Evolutionary conservation across 768 basidiomycete genomes (phyloP), one percentile per base, ranked within the genome.

Genomic region (Exidia glandulosa): DNA sequence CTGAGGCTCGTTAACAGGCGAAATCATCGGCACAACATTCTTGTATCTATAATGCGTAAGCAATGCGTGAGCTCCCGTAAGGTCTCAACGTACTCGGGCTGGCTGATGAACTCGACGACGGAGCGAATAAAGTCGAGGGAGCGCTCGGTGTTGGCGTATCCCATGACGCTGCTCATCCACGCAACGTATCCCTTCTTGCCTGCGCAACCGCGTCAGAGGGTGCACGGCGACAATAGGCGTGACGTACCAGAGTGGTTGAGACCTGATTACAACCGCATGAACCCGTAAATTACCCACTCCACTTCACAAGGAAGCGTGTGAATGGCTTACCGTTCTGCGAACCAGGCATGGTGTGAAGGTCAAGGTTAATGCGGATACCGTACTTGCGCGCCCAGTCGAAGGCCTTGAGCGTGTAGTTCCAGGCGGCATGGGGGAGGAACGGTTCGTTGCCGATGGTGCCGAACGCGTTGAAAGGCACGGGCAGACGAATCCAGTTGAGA

Each of bases 381-480:
- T 99, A 99, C 74, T 99, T 99, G 60, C 95, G 83, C 7, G 91
- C 91, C 95, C 95, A 99, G 61, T 83, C 76, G 62, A 98, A 82
- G 7, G 92, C 91, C 73, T 95, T 94, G 57, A 96, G 76, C 76
- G 95, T 91, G 74, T 97, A 95, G 83, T 75, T 84, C 95, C 95
- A 98, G 4, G 83, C 81, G 0, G 85, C 83, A 65, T 86, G 81
- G 3, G 84, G 73, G 25, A 97, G 77, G 74, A 90, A 98, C 0
- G 92, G 91, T 72, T 99, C 96, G 30, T 75, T 79, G 29, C 75
- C 73, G 47, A 84, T 80, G 3, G 81, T 83, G 67, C 95, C 93
- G 63, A 99, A 88, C 2, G 91, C 91, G 95, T 96, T 98, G 71
- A 80, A 98, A 0, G 87, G 83, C 57, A 98, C 70, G 1, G 95